Percentiles rank a stretch among this genome's conserved stretches.
Evolutionary conservation across 2,329 filamentous ascomycete genomes (phyloP).

Genomic region (Alternaria alternata): DNA sequence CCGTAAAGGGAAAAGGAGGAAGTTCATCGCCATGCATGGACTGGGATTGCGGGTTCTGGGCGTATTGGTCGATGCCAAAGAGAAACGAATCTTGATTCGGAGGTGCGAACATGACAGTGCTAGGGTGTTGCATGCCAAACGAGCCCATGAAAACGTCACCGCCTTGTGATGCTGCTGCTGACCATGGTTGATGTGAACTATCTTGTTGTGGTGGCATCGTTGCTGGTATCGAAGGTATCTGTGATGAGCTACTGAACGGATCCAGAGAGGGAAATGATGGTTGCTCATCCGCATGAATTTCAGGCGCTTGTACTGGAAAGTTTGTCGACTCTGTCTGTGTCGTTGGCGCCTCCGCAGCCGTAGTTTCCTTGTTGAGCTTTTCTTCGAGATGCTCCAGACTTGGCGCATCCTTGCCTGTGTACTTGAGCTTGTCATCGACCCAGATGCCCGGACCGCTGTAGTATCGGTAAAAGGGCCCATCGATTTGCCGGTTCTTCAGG

Average conservation of each 20-base stretch:
- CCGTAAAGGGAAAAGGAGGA: slow-evolving; percentile 38
- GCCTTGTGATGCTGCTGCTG: slow-evolving; percentile 33
- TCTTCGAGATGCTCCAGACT: slow-evolving; percentile 49
- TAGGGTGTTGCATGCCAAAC: slow-evolving; percentile 34
- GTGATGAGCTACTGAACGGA: slow-evolving; percentile 20
- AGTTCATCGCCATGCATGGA: slow-evolving; percentile 22
- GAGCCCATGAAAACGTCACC: slow-evolving; percentile 38
- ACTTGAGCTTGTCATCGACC: slow-evolving; percentile 76
- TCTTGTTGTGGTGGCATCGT: slow-evolving; percentile 26
- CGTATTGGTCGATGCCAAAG: slow-evolving; percentile 51
- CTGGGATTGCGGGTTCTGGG: slow-evolving; percentile 28
- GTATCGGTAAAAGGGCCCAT: slow-evolving; percentile 88
- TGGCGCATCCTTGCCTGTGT: slow-evolving; percentile 64
- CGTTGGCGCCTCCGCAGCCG: slow-evolving; percentile 14
- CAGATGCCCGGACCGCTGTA: slow-evolving; percentile 93
- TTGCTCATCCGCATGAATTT: slow-evolving; percentile 6
- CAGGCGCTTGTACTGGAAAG: not conserved
- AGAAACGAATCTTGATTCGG: slow-evolving; percentile 46
- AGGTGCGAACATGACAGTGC: slow-evolving; percentile 47
- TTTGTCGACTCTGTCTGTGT: slow-evolving; percentile 14
- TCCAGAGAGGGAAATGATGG: slow-evolving; percentile 6
- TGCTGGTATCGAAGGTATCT: slow-evolving; percentile 24
- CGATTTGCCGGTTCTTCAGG: slow-evolving; percentile 82
- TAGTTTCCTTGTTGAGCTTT: slow-evolving; percentile 44
- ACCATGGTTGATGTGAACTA: slow-evolving; percentile 29